Conservation (phyloP, 306 rosid species). For the Pachyrhizus erosus region DNA sequence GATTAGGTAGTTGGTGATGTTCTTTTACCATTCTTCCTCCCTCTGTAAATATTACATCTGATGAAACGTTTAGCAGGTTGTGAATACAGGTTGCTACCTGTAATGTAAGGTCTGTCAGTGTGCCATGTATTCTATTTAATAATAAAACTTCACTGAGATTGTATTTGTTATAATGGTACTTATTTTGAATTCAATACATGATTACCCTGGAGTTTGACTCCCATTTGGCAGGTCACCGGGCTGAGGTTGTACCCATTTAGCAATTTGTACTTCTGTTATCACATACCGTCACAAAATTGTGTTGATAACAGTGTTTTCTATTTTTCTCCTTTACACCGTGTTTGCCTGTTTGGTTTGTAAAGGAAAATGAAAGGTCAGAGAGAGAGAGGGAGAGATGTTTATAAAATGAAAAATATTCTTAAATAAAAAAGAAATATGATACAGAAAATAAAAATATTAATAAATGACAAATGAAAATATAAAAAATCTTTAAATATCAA, state of each 20-base stretch:
- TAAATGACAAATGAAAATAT: too few relatives aligned
- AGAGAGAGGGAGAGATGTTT: too few relatives aligned
- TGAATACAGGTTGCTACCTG: slow-evolving; percentile 63
- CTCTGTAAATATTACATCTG: slow-evolving; percentile 65
- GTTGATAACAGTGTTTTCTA: background rate
- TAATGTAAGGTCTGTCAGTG: slow-evolving; percentile 57
- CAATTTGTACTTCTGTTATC: background rate
- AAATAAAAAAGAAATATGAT: too few relatives aligned
- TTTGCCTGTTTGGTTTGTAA: too few relatives aligned
- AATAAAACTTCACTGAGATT: slow-evolving; percentile 56
- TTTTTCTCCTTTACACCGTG: background rate
- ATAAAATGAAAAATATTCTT: too few relatives aligned
- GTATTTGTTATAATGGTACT: slow-evolving; percentile 31
- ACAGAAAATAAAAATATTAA: too few relatives aligned
- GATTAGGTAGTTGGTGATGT: slow-evolving; percentile 61
- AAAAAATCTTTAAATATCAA: too few relatives aligned
- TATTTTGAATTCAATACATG: background rate
- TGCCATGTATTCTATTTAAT: slow-evolving; percentile 58
- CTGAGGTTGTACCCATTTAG: background rate
- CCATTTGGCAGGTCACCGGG: background rate
- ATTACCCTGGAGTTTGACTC: background rate
- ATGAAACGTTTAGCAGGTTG: slow-evolving; percentile 53
- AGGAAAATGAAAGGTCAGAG: too few relatives aligned
- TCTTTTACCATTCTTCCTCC: slow-evolving; percentile 2
- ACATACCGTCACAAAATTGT: background rate